Evolutionary conservation across 371 early-diverging fungal species (phyloP).

Genomic region (Batkoa obscura): DNA sequence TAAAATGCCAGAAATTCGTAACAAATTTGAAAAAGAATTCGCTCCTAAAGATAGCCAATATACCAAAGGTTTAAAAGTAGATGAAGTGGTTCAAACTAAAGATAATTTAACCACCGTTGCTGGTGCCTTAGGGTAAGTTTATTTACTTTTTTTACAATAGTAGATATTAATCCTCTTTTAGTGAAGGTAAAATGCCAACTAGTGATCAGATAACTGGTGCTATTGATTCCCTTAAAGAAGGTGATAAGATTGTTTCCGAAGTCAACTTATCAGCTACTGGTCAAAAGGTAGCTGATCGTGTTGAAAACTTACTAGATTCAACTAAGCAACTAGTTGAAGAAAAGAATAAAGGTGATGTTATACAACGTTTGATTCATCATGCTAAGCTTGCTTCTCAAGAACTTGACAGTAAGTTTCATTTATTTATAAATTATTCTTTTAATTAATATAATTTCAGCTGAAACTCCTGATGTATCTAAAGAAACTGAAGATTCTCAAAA

Average conservation of each 20-base stretch:
- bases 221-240: constrained; percentile 9
- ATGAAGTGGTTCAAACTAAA: background rate
- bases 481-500: constrained; percentile 3
- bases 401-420: background rate
- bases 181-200: constrained; percentile 10
- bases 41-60: background rate
- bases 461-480: background rate
- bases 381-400: constrained; percentile 1
- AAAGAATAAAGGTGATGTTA: constrained; percentile 9
- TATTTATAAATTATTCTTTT: background rate
- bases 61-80: background rate
- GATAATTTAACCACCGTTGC: background rate
- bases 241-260: constrained; percentile 1
- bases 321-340: constrained; percentile 8
- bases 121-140: background rate
- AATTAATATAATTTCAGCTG: background rate
- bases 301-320: constrained; percentile 8
- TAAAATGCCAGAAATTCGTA: constrained; percentile 3
- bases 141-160: too few relatives aligned
- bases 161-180: background rate
- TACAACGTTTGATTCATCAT: constrained; percentile 8
- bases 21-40: constrained; percentile 1
- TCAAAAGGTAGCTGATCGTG: constrained; percentile 4
- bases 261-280: constrained; percentile 8
- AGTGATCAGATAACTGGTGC: constrained; percentile 7